phyloP scores from a whole-genome alignment of 202 grass and related monocot genomes.

The Elaeis oleifera region DNA sequence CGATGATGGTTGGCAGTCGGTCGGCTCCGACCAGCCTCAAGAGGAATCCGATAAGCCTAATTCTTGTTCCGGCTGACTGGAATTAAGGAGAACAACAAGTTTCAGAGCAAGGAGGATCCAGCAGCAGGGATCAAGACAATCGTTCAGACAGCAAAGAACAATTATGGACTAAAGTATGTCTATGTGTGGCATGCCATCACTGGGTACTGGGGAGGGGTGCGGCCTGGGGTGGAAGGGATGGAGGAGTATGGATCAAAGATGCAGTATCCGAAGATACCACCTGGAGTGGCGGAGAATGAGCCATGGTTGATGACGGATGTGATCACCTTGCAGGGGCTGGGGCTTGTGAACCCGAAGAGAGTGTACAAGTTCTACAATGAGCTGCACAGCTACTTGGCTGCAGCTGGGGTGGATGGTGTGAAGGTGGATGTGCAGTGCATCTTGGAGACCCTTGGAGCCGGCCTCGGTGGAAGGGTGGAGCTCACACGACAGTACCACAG shows the following conservation, averaged over 20 bases:
- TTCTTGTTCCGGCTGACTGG: conserved; percentile 49
- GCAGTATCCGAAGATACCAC: conserved; percentile 68
- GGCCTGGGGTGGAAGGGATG: conserved; percentile 40
- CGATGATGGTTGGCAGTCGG: conserved; percentile 86
- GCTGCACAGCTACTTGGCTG: conserved; percentile 69
- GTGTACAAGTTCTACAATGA: conserved; percentile 97
- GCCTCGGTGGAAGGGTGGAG: conserved; percentile 62
- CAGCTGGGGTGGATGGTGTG: conserved; percentile 69
- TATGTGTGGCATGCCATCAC: conserved; percentile 95
- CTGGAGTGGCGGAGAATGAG: conserved; percentile 63
- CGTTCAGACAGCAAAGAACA: conserved; percentile 48
- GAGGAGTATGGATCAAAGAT: conserved; percentile 56
- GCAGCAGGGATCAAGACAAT: conserved; percentile 56
- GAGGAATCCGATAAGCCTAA: background rate
- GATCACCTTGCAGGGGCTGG: conserved; percentile 73
- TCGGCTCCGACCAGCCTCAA: conserved; percentile 43
- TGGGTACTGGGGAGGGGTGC: conserved; percentile 90
- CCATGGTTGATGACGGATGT: conserved; percentile 64
- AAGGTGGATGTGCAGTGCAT: conserved; percentile 93
- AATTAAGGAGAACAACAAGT: conserved; percentile 88
- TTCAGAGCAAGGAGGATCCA: conserved; percentile 44
- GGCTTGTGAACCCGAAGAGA: conserved; percentile 65
- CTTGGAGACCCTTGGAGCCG: conserved; percentile 68
- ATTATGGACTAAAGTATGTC: conserved; percentile 85
- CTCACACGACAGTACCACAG: conserved; percentile 65